Evolutionary conservation across 2,329 filamentous ascomycete genomes (phyloP).

Genomic region (Neoarthrinium moseri): DNA sequence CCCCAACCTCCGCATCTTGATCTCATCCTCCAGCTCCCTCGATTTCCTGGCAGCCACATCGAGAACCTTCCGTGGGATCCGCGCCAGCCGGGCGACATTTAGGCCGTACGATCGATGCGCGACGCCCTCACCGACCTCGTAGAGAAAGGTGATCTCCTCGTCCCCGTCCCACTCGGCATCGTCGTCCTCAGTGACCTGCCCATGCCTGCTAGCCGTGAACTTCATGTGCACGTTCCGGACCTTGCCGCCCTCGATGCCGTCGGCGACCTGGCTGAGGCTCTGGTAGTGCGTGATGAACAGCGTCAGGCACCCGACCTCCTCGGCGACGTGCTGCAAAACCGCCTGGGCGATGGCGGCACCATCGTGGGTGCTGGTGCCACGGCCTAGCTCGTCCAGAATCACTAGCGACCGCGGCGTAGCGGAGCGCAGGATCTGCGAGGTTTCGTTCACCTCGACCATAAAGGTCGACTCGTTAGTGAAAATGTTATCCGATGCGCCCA

Average conservation of each 20-base stretch:
- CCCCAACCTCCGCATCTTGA: conserved; percentile 61
- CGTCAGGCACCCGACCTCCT: conserved; percentile 72
- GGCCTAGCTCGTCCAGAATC: conserved; percentile 90
- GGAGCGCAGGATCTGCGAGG: conserved; percentile 83
- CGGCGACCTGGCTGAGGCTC: conserved; percentile 69
- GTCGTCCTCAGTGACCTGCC: neutral
- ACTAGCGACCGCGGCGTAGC: conserved; percentile 83
- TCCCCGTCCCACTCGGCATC: conserved; percentile 42
- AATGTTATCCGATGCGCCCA: conserved; percentile 95
- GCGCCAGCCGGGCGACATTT: conserved; percentile 86
- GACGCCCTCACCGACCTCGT: conserved; percentile 87
- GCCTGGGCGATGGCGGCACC: conserved; percentile 94
- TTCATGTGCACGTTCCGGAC: conserved; percentile 94
- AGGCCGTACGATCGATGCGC: conserved; percentile 93
- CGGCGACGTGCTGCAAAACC: conserved; percentile 81
- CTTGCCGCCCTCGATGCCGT: conserved; percentile 57
- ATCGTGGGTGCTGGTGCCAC: conserved; percentile 92
- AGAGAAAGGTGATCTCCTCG: conserved; percentile 88
- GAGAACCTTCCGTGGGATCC: conserved; percentile 73
- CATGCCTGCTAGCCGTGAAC: conserved; percentile 53
- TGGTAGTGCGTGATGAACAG: conserved; percentile 99
- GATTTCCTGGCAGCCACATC: conserved; percentile 81
- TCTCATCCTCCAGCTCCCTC: conserved; percentile 72
- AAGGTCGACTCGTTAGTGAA: conserved; percentile 94
- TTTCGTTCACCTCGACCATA: conserved; percentile 96